phyloP scores from a whole-genome alignment of 1,139 yeast genomes.

The Suhomyces bribrorum region DNA sequence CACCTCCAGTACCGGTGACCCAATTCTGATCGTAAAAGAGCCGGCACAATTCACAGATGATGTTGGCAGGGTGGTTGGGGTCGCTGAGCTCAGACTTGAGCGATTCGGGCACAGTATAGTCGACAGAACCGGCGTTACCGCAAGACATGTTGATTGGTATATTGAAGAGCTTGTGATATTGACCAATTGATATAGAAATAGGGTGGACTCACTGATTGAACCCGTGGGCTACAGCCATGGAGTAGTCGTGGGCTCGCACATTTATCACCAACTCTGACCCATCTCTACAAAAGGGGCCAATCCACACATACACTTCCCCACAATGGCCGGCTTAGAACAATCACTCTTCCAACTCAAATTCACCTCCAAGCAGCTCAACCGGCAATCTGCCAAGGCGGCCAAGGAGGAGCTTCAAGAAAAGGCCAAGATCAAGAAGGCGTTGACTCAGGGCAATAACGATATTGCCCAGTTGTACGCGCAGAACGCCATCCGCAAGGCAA shows the following conservation, averaged over 20 bases:
- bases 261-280: too few relatives aligned
- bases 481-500: slow-evolving; percentile 89
- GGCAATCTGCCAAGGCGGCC: slow-evolving; percentile 88
- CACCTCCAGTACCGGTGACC: slow-evolving; percentile 98
- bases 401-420: slow-evolving; percentile 89
- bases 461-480: slow-evolving; percentile 94
- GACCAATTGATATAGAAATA: too few relatives aligned
- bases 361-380: slow-evolving; percentile 88
- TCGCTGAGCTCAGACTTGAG: slow-evolving; percentile 28
- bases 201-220: too few relatives aligned
- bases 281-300: too few relatives aligned
- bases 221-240: too few relatives aligned
- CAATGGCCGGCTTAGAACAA: slow-evolving; percentile 51
- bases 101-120: slow-evolving; percentile 1
- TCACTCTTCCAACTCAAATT: slow-evolving; percentile 59
- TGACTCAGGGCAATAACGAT: slow-evolving; percentile 84
- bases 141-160: slow-evolving; percentile 1
- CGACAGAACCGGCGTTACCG: not conserved
- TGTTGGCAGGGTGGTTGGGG: slow-evolving; percentile 77
- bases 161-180: too few relatives aligned
- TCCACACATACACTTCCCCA: too few relatives aligned
- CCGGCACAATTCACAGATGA: slow-evolving; percentile 80
- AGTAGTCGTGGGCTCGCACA: too few relatives aligned
- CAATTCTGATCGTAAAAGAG: slow-evolving; percentile 79
- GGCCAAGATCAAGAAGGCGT: slow-evolving; percentile 86